These are phyloP conservation scores for Epichloe scottii DNA, from an alignment of 2,329 filamentous ascomycete genomes.

Conservation along the genomic window DNA sequence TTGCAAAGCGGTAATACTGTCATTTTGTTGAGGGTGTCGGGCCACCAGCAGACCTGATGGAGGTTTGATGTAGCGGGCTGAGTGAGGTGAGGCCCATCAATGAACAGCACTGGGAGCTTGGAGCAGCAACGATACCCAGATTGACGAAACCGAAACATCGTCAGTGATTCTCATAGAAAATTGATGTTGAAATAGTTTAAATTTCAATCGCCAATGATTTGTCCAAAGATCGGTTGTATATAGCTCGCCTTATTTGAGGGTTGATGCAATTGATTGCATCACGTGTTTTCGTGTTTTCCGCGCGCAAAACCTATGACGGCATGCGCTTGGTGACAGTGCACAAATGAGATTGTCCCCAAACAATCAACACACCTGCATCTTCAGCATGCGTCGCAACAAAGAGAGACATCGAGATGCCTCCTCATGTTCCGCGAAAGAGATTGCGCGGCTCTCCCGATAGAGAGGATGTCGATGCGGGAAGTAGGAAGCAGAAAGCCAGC, in stretches of 20 bases:
- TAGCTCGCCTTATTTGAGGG: not conserved
- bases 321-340: not conserved
- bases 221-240: not conserved
- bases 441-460: conserved; percentile 34
- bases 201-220: not conserved
- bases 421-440: conserved; percentile 55
- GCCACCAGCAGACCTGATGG: conserved; percentile 61
- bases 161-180: not conserved
- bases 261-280: conserved; percentile 5
- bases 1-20: conserved; percentile 79
- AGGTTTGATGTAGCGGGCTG: conserved; percentile 17
- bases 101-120: not conserved
- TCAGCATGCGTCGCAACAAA: conserved; percentile 8
- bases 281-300: conserved; percentile 18
- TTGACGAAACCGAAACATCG: not conserved
- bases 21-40: conserved; percentile 79
- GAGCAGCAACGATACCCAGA: not conserved
- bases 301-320: conserved; percentile 17
- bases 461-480: conserved; percentile 10
- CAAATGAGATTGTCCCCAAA: not conserved
- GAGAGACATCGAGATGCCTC: conserved; percentile 42
- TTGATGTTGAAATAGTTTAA: not conserved
- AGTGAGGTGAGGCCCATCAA: not conserved
- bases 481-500: conserved; percentile 9
- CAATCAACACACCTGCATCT: not conserved